Base-by-base conservation (phyloP, 352 stramenopile genomes). In the Pythium rhizo-oryzae region DNA sequence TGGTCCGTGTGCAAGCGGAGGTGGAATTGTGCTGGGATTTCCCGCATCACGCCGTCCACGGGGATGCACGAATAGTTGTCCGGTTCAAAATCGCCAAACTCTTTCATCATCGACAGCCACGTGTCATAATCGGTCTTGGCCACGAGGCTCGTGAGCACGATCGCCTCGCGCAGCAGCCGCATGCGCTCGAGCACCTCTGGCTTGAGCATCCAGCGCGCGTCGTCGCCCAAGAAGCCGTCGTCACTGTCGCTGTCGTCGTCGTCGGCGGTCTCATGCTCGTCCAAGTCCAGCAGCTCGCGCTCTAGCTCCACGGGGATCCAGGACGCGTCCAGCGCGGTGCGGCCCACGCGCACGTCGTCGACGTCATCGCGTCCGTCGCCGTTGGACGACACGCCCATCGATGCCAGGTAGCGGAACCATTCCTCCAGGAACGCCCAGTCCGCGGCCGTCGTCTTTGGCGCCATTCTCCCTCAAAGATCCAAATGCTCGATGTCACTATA, bases 91-190 rank as follows among this genome's bases (percentile, higher is more conserved):
- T 46, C 39, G 39, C 39, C 39, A 46, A 8, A 52, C 46, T 61
- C 21, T 3, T 16, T 21, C 21, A 51, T 16, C 19, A 39, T 35
- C 5, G 2, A 13, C 23, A 61, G 21, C 54, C 54, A 61, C 7
- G 9, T 39, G 35, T 35, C 37, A 21, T 37, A 61, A n/a, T 51
- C 37, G 12, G 44, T 28, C 30, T 61, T n/a, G 4, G 54, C 54
- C 16, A 61, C 35, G 15, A 61, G 8, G 39, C 37, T 61, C 37
- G 54, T 61, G n/a, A 61, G 54, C n/a, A 61, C 9, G 4, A 61
- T 25, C 6, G 54, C 35, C 39, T 61, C 54, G 11, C 54, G 54
- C 9, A 28, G 11, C 1, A 21, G 24, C 8, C 54, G 37, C 37
- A 49, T 18, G 3, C 15, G 16, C 39, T 61, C 53, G 19, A 33